Evolutionary conservation across 306 rosid genomes (phyloP), one percentile per base, ranked within the genome.

Genomic region (Morella rubra): DNA sequence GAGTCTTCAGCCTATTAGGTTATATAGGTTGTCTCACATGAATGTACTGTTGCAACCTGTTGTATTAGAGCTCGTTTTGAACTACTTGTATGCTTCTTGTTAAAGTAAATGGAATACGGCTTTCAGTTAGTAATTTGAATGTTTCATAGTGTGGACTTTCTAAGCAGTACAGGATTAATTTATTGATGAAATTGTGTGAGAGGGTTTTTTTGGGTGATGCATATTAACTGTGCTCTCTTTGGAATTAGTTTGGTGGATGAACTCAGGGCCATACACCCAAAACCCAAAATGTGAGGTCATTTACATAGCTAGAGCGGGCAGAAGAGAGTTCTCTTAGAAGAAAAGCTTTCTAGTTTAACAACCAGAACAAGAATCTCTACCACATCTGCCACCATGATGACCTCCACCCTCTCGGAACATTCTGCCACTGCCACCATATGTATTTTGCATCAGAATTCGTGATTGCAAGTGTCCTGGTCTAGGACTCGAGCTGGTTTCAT

Each of bases 31-130:
- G 51, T 76, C 58, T 44, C 64, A 11, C 52, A 24, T 71, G 73
- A 47, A 54, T 53, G 46, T 58, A 69, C 45, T 81, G 77, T 69
- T 79, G 74, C 60, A 59, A 53, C 77, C 73, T 73, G 56, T 47
- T 79, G 60, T 75, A 32, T n/a, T 82, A 4, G 45, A 40, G 72
- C 27, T 50, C 16, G 60, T 53, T 70, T 54, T 10, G 15, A 76
- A 74, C 75, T 22, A 20, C 14, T 73, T 68, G 19, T 69, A 58
- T 75, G 49, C 53, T 42, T 77, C 77, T 64, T 81, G 51, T 71
- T 41, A 47, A 24, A 46, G 67, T 80, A 59, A 59, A 37, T 83
- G 77, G 66, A 71, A 51, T 51, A 32, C 50, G 51, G 44, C 51
- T 32, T 46, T 60, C 14, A 12, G 1, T 8, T n/a, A 27, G 56